Conservation (phyloP, 208 protist species). For the Crithidia brevicula region DNA sequence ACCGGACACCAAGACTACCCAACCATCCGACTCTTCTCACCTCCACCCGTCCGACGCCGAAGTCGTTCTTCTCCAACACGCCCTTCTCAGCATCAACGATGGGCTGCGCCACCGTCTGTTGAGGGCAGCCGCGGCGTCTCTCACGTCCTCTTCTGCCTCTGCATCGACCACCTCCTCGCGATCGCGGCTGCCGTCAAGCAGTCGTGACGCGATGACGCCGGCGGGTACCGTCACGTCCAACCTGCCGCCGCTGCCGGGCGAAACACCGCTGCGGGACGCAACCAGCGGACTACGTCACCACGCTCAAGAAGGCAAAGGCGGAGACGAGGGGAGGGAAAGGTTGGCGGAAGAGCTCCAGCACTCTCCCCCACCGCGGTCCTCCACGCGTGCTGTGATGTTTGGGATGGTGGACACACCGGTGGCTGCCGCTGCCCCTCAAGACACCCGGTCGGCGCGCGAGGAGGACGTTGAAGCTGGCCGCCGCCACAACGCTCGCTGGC, state of each 20-base stretch:
- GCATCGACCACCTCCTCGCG: slow-evolving; percentile 17
- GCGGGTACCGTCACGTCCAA: slow-evolving; percentile 7
- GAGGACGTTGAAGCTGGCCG: neutral
- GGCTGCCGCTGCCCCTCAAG: neutral
- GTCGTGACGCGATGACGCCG: neutral
- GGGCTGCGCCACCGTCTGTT: slow-evolving; percentile 32
- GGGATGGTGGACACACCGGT: neutral
- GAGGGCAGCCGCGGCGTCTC: slow-evolving; percentile 24
- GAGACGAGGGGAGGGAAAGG: neutral
- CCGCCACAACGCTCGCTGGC: slow-evolving; percentile 7
- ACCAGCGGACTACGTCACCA: too few species aligned
- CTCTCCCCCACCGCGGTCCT: neutral
- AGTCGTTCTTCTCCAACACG: slow-evolving; percentile 36
- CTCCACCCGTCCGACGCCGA: slow-evolving; percentile 44
- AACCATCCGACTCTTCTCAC: neutral
- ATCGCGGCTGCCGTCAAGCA: slow-evolving; percentile 7
- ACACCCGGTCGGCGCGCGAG: neutral
- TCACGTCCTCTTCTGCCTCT: slow-evolving; percentile 23
- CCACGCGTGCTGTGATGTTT: neutral
- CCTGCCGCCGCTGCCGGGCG: slow-evolving; percentile 23
- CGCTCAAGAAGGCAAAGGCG: neutral
- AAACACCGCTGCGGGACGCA: slow-evolving; percentile 24
- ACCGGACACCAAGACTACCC: neutral
- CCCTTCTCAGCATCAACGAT: slow-evolving; percentile 31
- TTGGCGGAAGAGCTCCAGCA: neutral